Evolutionary conservation across 1,284 basidiomycete species (phyloP).

Genomic region (Malassezia furfur): DNA sequence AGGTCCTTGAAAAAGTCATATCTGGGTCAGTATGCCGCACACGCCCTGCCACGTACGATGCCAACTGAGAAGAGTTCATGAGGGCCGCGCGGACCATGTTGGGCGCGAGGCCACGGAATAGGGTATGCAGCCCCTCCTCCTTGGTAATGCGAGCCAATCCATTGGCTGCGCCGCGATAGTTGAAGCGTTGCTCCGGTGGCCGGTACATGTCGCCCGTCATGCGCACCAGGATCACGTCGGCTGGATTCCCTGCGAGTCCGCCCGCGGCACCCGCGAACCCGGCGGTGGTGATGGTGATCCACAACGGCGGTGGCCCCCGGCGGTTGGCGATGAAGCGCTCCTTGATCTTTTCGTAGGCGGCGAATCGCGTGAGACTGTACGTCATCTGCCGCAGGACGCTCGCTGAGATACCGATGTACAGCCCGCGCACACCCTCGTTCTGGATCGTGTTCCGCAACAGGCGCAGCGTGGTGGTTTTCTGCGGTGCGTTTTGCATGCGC

Average conservation of each 20-base stretch:
- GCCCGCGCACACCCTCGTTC: constrained; percentile 27
- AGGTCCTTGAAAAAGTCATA: constrained; percentile 52
- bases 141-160: constrained; percentile 51
- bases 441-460: constrained; percentile 28
- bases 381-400: constrained; percentile 45
- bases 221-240: constrained; percentile 53
- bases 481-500: constrained; percentile 46
- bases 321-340: constrained; percentile 15
- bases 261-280: constrained; percentile 37
- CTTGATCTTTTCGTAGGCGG: constrained; percentile 42
- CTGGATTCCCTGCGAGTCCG: constrained; percentile 40
- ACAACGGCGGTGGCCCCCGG: constrained; percentile 18
- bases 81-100: constrained; percentile 53
- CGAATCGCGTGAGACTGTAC: constrained; percentile 42
- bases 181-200: constrained; percentile 29
- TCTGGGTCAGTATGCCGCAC: constrained; percentile 19
- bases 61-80: constrained; percentile 51
- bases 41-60: constrained; percentile 51
- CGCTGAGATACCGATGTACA: constrained; percentile 43
- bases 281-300: constrained; percentile 34
- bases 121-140: constrained; percentile 50
- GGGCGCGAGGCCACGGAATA: constrained; percentile 52
- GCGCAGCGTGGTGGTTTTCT: constrained; percentile 27
- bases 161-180: constrained; percentile 50
- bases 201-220: constrained; percentile 50